These are phyloP conservation scores for Stipa capillata DNA, from an alignment of 176 grass and related monocot genomes.

Conservation along the genomic window DNA sequence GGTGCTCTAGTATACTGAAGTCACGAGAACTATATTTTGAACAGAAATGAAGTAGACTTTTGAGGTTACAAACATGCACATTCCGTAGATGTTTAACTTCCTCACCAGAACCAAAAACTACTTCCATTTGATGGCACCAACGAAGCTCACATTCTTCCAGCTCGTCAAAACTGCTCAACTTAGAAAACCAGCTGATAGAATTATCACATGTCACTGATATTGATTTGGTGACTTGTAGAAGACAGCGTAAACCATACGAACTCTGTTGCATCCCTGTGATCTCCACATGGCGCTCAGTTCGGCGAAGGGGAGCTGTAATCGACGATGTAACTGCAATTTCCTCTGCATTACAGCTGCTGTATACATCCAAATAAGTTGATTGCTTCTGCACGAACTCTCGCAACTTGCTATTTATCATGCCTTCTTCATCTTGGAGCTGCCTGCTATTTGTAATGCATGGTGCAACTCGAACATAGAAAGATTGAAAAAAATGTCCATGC, in stretches of 20 bases:
- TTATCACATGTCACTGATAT: not conserved
- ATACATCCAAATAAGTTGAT: not conserved
- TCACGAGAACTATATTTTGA: rapidly evolving
- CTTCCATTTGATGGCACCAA: not conserved
- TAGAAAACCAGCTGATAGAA: rapidly evolving
- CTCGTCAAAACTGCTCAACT: rapidly evolving
- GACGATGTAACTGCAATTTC: not conserved
- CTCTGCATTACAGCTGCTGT: rapidly evolving
- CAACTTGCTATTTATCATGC: not conserved
- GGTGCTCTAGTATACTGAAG: not conserved
- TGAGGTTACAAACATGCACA: not conserved
- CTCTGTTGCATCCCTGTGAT: not conserved
- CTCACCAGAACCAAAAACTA: not conserved
- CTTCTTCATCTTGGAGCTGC: not conserved
- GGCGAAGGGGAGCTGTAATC: too few species aligned
- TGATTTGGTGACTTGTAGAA: not conserved
- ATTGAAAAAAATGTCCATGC: rapidly evolving
- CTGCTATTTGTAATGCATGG: not conserved
- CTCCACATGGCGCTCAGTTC: not conserved
- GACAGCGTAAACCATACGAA: rapidly evolving
- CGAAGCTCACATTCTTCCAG: not conserved
- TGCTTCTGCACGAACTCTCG: not conserved
- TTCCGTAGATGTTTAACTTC: not conserved
- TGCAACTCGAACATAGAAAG: not conserved
- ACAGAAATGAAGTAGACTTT: not conserved